phyloP scores from a whole-genome alignment of 208 protist species.

The Trypanosoma cruzi region DNA sequence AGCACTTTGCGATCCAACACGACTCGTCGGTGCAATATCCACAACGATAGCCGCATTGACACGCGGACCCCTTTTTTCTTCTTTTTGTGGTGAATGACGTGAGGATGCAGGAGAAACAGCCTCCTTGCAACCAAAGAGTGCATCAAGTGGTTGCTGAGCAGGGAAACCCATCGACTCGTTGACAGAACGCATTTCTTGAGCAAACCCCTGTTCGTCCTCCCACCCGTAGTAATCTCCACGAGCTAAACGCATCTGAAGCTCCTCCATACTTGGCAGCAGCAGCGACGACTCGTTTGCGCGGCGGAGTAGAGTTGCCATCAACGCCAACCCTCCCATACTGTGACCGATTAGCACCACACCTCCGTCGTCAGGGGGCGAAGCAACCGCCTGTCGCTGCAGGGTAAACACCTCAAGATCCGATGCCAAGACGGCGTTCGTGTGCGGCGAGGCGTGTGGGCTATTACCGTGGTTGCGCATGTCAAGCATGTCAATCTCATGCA shows the following conservation, averaged over 20 bases:
- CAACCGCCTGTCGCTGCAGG: slow-evolving; percentile 28
- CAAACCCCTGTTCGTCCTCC: slow-evolving; percentile 18
- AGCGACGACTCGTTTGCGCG: slow-evolving; percentile 71
- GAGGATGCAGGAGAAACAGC: neutral
- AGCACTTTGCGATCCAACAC: slow-evolving; percentile 15
- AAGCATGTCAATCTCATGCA: slow-evolving; percentile 49
- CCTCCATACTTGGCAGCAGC: slow-evolving; percentile 25
- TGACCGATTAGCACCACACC: slow-evolving; percentile 74
- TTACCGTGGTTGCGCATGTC: slow-evolving; percentile 90
- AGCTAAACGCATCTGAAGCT: slow-evolving; percentile 14
- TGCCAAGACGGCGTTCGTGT: slow-evolving; percentile 68
- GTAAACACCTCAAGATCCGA: slow-evolving; percentile 72
- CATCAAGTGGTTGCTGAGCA: slow-evolving; percentile 36
- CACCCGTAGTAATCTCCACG: slow-evolving; percentile 34
- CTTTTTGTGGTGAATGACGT: neutral
- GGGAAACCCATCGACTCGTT: slow-evolving; percentile 62
- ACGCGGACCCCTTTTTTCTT: slow-evolving; percentile 9
- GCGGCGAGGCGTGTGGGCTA: slow-evolving; percentile 56
- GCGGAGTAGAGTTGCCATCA: slow-evolving; percentile 70
- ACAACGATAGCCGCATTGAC: slow-evolving; percentile 77
- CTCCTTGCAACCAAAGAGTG: slow-evolving; percentile 40
- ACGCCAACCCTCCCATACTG: slow-evolving; percentile 87
- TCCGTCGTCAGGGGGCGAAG: neutral
- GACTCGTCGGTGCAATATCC: slow-evolving; percentile 65
- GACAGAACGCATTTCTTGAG: slow-evolving; percentile 55